phyloP scores from a whole-genome alignment of 768 basidiomycete species.

The Trichaptum fuscoviolaceum region DNA sequence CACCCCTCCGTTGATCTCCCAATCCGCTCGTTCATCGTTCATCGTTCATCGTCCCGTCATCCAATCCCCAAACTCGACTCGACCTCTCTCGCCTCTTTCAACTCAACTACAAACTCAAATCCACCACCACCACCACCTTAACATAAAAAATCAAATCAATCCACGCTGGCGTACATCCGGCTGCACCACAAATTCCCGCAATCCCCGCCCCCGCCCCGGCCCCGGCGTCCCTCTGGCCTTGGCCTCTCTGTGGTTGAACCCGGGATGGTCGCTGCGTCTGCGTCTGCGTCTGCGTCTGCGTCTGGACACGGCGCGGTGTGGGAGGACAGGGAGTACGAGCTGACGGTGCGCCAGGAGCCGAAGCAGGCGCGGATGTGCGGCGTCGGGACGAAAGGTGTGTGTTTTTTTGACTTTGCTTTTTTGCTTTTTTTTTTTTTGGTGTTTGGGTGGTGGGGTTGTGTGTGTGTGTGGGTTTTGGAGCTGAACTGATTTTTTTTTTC shows the following conservation, averaged over 20 bases:
- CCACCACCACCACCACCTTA: neutral
- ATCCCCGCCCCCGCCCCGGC: neutral
- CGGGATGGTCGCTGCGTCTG: neutral
- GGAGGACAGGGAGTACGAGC: conserved; percentile 67
- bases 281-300: neutral
- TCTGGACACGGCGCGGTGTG: neutral
- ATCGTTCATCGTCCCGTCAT: neutral
- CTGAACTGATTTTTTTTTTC: too few species aligned
- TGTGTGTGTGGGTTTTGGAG: too few species aligned
- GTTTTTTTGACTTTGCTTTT: conserved; percentile 10
- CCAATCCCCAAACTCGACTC: neutral
- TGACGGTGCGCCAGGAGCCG: conserved; percentile 84
- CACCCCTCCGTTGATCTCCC: too few species aligned
- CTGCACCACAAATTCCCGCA: neutral
- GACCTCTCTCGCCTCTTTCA: neutral
- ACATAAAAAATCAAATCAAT: neutral
- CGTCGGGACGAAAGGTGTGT: conserved; percentile 69
- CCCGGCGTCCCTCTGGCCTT: too few species aligned
- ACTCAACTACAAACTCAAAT: neutral
- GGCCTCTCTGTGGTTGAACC: too few species aligned
- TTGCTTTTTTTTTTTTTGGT: conserved; percentile 3
- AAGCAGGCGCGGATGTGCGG: conserved; percentile 91
- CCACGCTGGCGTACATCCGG: neutral
- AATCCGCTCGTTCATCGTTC: too few species aligned
- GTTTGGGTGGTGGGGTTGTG: too few species aligned